Evolutionary conservation across 306 rosid species (phyloP).

Genomic region (Trichosanthes cucumerina): DNA sequence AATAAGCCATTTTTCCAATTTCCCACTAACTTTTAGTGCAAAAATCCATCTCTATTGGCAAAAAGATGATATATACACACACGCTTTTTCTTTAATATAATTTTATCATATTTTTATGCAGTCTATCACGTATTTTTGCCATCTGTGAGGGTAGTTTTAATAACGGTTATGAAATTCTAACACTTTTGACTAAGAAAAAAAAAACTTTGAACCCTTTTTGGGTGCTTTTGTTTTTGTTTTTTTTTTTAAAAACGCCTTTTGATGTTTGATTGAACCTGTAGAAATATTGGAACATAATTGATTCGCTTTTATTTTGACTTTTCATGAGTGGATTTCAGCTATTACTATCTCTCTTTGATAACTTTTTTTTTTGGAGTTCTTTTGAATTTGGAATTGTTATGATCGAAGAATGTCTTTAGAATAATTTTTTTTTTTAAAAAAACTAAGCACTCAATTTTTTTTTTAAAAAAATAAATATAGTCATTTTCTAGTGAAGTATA

Average conservation of each 20-base stretch:
- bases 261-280: neutral
- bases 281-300: neutral
- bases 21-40: neutral
- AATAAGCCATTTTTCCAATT: neutral
- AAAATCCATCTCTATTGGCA: neutral
- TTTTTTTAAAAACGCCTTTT: neutral
- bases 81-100: neutral
- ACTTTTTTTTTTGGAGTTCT: neutral
- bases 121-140: neutral
- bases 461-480: neutral
- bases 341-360: neutral
- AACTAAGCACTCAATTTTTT: neutral
- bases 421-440: neutral
- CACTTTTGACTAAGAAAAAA: neutral
- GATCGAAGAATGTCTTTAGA: neutral
- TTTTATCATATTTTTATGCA: neutral
- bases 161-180: neutral
- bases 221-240: neutral
- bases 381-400: neutral
- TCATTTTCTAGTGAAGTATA: neutral
- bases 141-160: neutral
- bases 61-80: neutral
- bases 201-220: neutral
- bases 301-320: neutral
- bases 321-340: neutral